These are phyloP conservation scores for Pleurostoma richardsiae DNA, from an alignment of 2,329 filamentous ascomycete species.

Conservation along the genomic window DNA sequence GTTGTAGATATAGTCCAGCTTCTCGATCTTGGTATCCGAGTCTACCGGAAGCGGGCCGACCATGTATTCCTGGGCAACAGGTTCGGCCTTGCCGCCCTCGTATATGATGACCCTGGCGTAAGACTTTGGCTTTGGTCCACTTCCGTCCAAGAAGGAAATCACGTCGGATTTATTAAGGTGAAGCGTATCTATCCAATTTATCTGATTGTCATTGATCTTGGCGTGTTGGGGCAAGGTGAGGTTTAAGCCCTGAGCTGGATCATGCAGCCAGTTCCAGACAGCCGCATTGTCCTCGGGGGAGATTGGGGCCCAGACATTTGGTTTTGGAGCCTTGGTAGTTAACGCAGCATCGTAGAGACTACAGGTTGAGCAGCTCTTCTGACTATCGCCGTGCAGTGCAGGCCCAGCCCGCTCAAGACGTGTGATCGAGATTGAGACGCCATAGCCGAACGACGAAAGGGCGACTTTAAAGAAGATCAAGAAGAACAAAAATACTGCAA, in stretches of 20 bases:
- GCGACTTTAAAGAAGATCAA: not conserved
- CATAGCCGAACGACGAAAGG: not conserved
- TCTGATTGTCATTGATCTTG: not conserved
- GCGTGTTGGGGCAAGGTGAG: not conserved
- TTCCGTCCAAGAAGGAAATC: not conserved
- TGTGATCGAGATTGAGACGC: not conserved
- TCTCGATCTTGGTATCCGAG: slow-evolving; percentile 29
- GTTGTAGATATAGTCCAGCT: slow-evolving; percentile 32
- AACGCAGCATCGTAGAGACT: not conserved
- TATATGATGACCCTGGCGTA: not conserved
- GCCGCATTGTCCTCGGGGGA: not conserved
- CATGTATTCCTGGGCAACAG: slow-evolving; percentile 30
- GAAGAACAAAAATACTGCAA: not conserved
- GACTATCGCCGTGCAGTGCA: not conserved
- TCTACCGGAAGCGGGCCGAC: slow-evolving; percentile 46
- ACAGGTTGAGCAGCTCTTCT: not conserved
- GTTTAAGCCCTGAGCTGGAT: not conserved
- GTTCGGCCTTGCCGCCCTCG: not conserved
- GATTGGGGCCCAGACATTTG: not conserved
- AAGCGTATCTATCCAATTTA: not conserved
- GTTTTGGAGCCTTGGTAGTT: not conserved
- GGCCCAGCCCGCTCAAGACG: not conserved
- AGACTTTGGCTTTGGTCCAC: not conserved
- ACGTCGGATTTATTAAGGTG: not conserved
- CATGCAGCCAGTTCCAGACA: not conserved